phyloP scores from a whole-genome alignment of 139 green algal genomes.

The Chlorella sorokiniana region DNA sequence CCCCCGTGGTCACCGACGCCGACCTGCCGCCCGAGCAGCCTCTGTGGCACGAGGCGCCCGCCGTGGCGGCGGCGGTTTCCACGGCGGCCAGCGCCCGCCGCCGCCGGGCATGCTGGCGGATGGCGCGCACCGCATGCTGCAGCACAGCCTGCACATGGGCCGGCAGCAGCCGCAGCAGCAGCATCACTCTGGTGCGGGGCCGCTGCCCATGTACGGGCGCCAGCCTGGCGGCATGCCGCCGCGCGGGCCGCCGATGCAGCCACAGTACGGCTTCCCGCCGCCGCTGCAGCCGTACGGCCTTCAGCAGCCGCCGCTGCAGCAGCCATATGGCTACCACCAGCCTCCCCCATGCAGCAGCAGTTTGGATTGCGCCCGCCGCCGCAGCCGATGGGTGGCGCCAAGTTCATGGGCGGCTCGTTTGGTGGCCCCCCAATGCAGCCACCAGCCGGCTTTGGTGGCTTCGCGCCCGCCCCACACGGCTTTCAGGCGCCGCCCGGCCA shows the following conservation, averaged over 20 bases:
- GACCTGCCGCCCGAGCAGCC: slow-evolving; percentile 52
- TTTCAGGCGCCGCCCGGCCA: too few relatives aligned
- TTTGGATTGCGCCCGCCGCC: not conserved
- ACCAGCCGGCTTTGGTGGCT: not conserved
- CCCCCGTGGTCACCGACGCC: slow-evolving; percentile 38
- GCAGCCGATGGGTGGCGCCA: not conserved
- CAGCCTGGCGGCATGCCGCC: not conserved
- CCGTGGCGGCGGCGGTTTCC: not conserved
- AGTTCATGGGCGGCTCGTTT: slow-evolving; percentile 12
- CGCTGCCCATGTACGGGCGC: not conserved
- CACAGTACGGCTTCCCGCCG: not conserved
- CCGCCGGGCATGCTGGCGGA: slow-evolving; percentile 32
- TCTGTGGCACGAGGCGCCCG: slow-evolving; percentile 62
- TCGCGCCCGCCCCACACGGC: not conserved
- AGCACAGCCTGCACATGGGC: slow-evolving; percentile 36
- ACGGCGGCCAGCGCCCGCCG: not conserved
- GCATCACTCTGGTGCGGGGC: not conserved
- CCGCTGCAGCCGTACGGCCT: slow-evolving; percentile 9
- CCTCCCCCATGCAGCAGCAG: slow-evolving; percentile 10
- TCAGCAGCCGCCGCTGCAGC: not conserved
- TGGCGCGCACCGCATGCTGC: slow-evolving; percentile 52
- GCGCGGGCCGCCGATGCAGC: not conserved
- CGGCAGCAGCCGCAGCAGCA: slow-evolving; percentile 1
- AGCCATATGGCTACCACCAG: not conserved
- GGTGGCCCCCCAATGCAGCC: slow-evolving; percentile 6